A percentile compares a stretch with the other conserved stretches of the same genome.
phyloP scores from a whole-genome alignment of 202 grass and related monocot genomes.

The Bolboschoenoplectus hybrid region DNA sequence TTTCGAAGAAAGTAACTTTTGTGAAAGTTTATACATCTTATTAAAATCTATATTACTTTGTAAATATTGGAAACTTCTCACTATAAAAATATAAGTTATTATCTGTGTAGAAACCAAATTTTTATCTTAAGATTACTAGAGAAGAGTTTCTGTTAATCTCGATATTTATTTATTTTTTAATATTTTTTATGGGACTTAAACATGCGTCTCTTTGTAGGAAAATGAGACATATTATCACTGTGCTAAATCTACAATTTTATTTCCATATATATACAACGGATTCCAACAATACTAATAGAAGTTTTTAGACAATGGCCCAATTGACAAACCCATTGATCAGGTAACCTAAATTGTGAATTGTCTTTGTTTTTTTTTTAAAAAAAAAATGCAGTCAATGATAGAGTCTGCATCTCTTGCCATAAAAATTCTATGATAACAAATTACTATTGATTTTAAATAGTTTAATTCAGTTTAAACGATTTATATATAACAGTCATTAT shows the following conservation, averaged over 20 bases:
- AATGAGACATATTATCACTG: too few species aligned
- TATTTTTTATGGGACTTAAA: too few species aligned
- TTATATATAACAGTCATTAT: too few species aligned
- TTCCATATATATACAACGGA: background rate
- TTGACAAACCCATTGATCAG: background rate
- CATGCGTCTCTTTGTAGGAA: too few species aligned
- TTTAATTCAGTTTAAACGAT: too few species aligned
- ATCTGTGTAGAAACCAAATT: background rate
- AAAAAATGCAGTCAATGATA: background rate
- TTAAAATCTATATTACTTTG: background rate
- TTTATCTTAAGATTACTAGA: conserved; percentile 9
- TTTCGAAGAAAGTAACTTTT: background rate
- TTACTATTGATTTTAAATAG: too few species aligned
- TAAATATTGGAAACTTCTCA: background rate
- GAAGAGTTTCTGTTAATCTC: too few species aligned
- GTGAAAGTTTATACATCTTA: background rate
- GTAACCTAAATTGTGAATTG: background rate
- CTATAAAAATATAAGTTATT: background rate
- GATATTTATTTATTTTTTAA: too few species aligned
- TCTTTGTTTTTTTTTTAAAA: background rate
- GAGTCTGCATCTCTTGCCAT: too few species aligned
- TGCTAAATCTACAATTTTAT: background rate
- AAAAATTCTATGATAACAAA: too few species aligned
- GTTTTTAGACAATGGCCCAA: background rate
- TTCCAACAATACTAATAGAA: background rate